Percentiles rank a stretch among this genome's conserved stretches.
phyloP scores from a whole-genome alignment of 768 basidiomycete genomes.

The Saitozyma podzolica region DNA sequence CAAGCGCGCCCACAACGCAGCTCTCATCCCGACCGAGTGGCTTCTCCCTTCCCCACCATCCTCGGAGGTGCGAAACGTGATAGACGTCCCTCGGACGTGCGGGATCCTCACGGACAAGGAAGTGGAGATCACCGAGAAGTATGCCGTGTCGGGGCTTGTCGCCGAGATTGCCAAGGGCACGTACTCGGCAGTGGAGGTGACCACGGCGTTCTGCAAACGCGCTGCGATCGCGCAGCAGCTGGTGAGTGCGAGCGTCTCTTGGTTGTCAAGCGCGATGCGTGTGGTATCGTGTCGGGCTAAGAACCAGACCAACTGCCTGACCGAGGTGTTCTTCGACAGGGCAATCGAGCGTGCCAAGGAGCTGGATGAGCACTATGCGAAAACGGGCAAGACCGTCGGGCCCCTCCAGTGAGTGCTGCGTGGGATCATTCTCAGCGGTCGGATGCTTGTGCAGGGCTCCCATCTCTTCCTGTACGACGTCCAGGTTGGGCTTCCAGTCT shows the following conservation, averaged over 20 bases:
- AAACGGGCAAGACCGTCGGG: constrained; percentile 67
- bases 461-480: too few species aligned
- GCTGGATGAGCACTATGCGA: constrained; percentile 65
- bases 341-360: constrained; percentile 66
- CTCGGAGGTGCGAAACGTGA: too few species aligned
- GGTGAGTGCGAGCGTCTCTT: constrained; percentile 54
- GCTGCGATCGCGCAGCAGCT: constrained; percentile 78
- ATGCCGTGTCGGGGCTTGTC: constrained; percentile 3
- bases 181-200: constrained; percentile 48
- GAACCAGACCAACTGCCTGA: constrained; percentile 71
- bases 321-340: constrained; percentile 76
- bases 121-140: constrained; percentile 60
- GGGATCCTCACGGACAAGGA: constrained; percentile 64
- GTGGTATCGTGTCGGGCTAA: background rate
- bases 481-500: background rate
- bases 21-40: background rate
- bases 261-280: background rate
- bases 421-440: too few species aligned
- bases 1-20: constrained; percentile 1
- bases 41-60: background rate
- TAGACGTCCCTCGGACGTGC: constrained; percentile 20
- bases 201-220: constrained; percentile 63
- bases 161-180: constrained; percentile 11
- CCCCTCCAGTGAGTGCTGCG: constrained; percentile 59
- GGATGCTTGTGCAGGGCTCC: too few species aligned